These are phyloP conservation scores for Aspergillus puulaauensis DNA, from an alignment of 2,329 filamentous ascomycete species.

Conservation along the genomic window DNA sequence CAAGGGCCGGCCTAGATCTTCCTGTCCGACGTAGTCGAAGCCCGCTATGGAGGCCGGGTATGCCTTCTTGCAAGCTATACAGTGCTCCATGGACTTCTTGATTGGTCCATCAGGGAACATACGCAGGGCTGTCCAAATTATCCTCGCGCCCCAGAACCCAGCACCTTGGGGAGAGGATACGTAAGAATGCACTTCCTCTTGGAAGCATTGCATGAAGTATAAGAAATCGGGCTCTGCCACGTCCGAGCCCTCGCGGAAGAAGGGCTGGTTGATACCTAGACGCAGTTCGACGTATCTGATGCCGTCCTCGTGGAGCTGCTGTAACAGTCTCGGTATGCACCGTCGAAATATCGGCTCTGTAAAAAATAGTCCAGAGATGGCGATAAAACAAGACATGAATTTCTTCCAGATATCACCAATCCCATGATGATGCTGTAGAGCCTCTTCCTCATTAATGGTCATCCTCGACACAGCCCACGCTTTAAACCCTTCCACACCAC, in stretches of 20 bases:
- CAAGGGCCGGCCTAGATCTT: constrained; percentile 7
- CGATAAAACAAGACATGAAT: constrained; percentile 7
- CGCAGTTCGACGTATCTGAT: constrained; percentile 14
- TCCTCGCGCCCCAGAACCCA: constrained; percentile 11
- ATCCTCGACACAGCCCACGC: constrained; percentile 10
- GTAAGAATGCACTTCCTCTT: constrained; percentile 10
- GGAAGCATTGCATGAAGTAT: constrained; percentile 13
- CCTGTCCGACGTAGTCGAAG: constrained; percentile 15
- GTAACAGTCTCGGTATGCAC: constrained; percentile 8
- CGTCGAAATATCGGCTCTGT: constrained; percentile 13
- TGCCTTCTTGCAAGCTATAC: constrained; percentile 5
- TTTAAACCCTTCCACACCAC: constrained; percentile 6
- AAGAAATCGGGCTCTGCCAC: constrained; percentile 1
- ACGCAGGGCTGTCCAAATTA: constrained; percentile 14
- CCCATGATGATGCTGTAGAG: constrained; percentile 13
- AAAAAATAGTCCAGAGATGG: constrained; percentile 11
- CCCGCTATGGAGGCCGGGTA: constrained; percentile 9
- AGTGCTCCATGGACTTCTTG: constrained; percentile 4
- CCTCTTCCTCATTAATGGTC: constrained; percentile 13
- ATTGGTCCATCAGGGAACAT: constrained; percentile 1
- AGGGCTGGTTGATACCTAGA: constrained; percentile 5
- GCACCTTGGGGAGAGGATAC: constrained; percentile 4
- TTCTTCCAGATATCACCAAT: constrained; percentile 13
- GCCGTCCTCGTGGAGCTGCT: constrained; percentile 11
- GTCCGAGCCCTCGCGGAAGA: constrained; percentile 2